phyloP scores from a whole-genome alignment of 805 yeast genomes.

The Cyberlindnera saturnus region DNA sequence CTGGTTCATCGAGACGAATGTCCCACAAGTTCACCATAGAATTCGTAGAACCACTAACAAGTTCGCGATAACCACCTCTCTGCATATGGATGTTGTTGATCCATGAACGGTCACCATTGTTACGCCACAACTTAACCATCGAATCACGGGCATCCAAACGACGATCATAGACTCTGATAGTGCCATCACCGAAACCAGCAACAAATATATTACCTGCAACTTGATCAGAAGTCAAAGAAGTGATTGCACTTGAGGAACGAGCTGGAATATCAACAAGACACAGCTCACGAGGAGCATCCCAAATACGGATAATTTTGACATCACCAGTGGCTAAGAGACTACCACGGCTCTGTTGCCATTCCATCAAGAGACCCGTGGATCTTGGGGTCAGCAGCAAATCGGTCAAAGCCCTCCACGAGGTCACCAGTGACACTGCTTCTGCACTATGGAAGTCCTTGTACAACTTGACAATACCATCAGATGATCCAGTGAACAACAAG shows the following conservation, averaged over 20 bases:
- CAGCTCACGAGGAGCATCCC: constrained; percentile 96
- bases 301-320: constrained; percentile 80
- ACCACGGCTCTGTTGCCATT: constrained; percentile 97
- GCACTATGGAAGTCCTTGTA: constrained; percentile 67
- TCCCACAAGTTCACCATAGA: constrained; percentile 91
- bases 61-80: constrained; percentile 90
- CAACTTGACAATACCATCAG: constrained; percentile 89
- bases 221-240: constrained; percentile 89
- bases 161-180: constrained; percentile 84
- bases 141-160: constrained; percentile 80
- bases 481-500: constrained; percentile 77
- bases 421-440: constrained; percentile 53
- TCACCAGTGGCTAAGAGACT: constrained; percentile 90
- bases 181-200: constrained; percentile 91
- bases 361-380: constrained; percentile 78
- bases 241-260: constrained; percentile 81
- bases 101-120: constrained; percentile 40
- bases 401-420: constrained; percentile 91
- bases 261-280: constrained; percentile 88
- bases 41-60: constrained; percentile 76
- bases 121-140: constrained; percentile 77
- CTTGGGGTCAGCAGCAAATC: constrained; percentile 77
- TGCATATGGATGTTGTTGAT: constrained; percentile 87
- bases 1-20: constrained; percentile 68
- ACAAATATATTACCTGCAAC: constrained; percentile 87